Conservation (phyloP, 306 rosid genomes). For the Citrullus amarus region DNA sequence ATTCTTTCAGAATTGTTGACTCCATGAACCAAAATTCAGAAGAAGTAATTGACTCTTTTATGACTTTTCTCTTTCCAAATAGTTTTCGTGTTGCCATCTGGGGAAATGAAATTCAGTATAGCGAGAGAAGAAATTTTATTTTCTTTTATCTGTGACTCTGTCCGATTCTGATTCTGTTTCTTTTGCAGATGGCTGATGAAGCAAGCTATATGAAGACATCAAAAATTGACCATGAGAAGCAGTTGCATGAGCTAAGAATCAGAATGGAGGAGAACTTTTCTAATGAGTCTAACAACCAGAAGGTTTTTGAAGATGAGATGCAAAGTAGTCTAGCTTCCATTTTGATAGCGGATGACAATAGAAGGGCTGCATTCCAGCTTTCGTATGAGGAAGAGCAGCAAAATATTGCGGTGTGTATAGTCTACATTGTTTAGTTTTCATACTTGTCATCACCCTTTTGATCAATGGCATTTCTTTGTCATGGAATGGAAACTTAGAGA, state of each 20-base stretch:
- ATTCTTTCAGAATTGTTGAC: background rate
- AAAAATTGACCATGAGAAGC: conserved; percentile 57
- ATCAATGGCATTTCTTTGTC: background rate
- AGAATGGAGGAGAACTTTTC: conserved; percentile 55
- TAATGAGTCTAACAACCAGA: conserved; percentile 48
- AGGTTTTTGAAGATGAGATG: conserved; percentile 73
- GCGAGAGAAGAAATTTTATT: background rate
- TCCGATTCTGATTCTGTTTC: background rate
- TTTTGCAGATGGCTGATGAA: conserved; percentile 73
- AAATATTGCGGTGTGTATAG: conserved; percentile 65
- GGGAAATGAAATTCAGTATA: background rate
- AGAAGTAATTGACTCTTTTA: background rate
- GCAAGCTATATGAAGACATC: conserved; percentile 52
- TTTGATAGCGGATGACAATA: conserved; percentile 63
- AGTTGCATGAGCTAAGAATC: conserved; percentile 55
- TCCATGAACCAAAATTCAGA: background rate
- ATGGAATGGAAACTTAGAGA: background rate
- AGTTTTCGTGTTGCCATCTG: background rate
- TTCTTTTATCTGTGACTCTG: conserved; percentile 1
- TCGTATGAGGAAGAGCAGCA: conserved; percentile 80
- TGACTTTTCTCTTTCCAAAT: background rate
- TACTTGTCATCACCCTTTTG: conserved; percentile 11
- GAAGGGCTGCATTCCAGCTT: conserved; percentile 83
- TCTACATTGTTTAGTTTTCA: conserved; percentile 7
- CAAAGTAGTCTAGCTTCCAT: conserved; percentile 48